Base-by-base conservation (phyloP, 148 eudicot species). In the Camellia sinensis region DNA sequence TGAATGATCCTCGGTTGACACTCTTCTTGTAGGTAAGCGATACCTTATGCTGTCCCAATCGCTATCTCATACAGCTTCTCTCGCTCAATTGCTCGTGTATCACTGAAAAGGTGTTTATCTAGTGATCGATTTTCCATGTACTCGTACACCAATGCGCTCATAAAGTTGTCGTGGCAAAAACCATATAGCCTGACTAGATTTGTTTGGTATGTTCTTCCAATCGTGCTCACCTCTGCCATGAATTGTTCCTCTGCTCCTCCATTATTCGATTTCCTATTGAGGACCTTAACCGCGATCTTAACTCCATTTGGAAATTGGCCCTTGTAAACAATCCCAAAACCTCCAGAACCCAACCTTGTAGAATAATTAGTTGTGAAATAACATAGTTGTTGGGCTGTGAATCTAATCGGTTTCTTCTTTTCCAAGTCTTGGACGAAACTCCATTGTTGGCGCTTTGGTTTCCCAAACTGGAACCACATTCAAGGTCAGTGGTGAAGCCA, bases 251-350 rank as follows among this genome's bases (percentile, higher is more conserved):
- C 69, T 6, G 72, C 79, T 29, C 37, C 37, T 29, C 44, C 67
- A 50, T 41, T 79, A 41, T 41, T 62, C 9, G 54, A 57, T 54
- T 54, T 68, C 79, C 65, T 75, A 7, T 79, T 79, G 18, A 83
- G 82, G 19, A 79, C 75, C 50, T 83, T 83, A 9, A 83, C 82
- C 0, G 79, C 85, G 12, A 83, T 62, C 3, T 40, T 65, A 29
- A 79, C 66, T 61, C 82, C 82, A 10, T 60, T 69, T 14, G 82
- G 85, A 40, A 83, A 75, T 13, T 48, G 44, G 46, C 85, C 85
- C 61, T 75, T 75, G 76, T 83, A 83, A 48, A 79, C 85, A 14
- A 79, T 13, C n/a, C 82, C 85, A 22, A 79, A 83, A 4, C 82
- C 82, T 9, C 85, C 82, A 4, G 60, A 74, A 48, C 85, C 82